These are phyloP conservation scores for Chlamydomonas sp. DNA, from an alignment of 139 green algal genomes.

Conservation along the genomic window DNA sequence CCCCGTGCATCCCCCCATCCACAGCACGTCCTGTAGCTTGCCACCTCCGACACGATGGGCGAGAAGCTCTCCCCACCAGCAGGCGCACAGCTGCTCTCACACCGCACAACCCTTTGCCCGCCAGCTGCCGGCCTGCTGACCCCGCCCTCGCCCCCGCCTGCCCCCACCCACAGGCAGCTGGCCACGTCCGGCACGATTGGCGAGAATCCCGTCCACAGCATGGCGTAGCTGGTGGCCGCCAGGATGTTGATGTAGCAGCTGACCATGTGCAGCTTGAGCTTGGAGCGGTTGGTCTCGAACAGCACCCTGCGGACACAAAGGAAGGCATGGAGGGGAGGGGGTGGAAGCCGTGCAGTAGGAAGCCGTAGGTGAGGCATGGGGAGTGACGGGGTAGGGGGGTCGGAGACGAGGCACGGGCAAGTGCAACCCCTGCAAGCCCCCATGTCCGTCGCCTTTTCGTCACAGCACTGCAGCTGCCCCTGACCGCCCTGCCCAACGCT, in stretches of 20 bases:
- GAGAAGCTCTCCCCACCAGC: slow-evolving; percentile 23
- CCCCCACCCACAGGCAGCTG: slow-evolving; percentile 42
- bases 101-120: too few relatives aligned
- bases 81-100: too few relatives aligned
- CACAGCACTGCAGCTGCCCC: background rate
- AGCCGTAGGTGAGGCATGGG: background rate
- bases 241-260: slow-evolving; percentile 54
- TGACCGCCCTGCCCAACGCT: background rate
- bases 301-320: slow-evolving; percentile 23
- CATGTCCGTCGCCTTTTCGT: too few relatives aligned
- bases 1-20: too few relatives aligned
- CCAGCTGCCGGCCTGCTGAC: too few relatives aligned
- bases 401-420: background rate
- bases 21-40: too few relatives aligned
- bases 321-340: background rate
- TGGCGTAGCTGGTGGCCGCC: slow-evolving; percentile 39
- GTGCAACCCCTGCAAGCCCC: background rate
- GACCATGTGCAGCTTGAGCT: slow-evolving; percentile 46
- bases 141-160: too few relatives aligned
- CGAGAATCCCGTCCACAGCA: slow-evolving; percentile 54
- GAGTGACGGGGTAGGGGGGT: background rate
- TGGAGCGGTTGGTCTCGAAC: slow-evolving; percentile 44
- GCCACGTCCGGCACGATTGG: slow-evolving; percentile 44
- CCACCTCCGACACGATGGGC: slow-evolving; percentile 35
- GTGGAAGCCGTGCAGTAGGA: too few relatives aligned